Evolutionary conservation across 2,329 filamentous ascomycete species (phyloP).

Genomic region (Neonectria punicea): DNA sequence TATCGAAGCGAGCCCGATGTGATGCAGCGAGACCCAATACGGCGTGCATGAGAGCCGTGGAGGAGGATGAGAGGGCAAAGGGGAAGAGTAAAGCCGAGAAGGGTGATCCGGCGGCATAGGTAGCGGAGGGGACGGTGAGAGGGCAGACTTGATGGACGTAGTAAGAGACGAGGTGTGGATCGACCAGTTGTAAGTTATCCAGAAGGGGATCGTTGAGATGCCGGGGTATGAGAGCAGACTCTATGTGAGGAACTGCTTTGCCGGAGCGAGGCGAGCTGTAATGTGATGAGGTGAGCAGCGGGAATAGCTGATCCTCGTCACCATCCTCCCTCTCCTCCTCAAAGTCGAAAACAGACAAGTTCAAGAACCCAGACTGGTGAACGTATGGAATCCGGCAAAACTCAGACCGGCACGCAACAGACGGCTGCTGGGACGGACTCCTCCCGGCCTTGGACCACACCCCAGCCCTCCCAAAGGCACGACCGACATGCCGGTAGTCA

Average conservation of each 20-base stretch:
- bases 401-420: neutral
- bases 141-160: slow-evolving; percentile 36
- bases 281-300: neutral
- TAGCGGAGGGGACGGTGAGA: slow-evolving; percentile 34
- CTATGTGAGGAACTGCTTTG: no score
- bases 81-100: slow-evolving; percentile 36
- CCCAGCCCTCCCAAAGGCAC: slow-evolving; percentile 45
- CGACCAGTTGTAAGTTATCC: neutral
- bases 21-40: slow-evolving; percentile 37
- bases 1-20: slow-evolving; percentile 33
- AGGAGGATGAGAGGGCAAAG: slow-evolving; percentile 34
- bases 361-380: slow-evolving; percentile 12
- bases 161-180: slow-evolving; percentile 34
- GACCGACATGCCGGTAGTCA: slow-evolving; percentile 39
- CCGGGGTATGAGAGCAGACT: slow-evolving; percentile 7
- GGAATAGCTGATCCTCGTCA: neutral
- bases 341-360: slow-evolving; percentile 5
- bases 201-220: slow-evolving; percentile 2
- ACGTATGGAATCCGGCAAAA: neutral
- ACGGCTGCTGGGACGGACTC: neutral
- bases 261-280: neutral
- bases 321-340: neutral
- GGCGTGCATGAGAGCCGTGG: slow-evolving; percentile 30
- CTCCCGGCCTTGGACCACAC: slow-evolving; percentile 41
- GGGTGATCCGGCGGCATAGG: slow-evolving; percentile 24